Percentiles rank a stretch among this genome's conserved stretches.
These are phyloP conservation scores for Microcyclospora pomicola DNA, from an alignment of 2,329 filamentous ascomycete species.

Conservation along the genomic window DNA sequence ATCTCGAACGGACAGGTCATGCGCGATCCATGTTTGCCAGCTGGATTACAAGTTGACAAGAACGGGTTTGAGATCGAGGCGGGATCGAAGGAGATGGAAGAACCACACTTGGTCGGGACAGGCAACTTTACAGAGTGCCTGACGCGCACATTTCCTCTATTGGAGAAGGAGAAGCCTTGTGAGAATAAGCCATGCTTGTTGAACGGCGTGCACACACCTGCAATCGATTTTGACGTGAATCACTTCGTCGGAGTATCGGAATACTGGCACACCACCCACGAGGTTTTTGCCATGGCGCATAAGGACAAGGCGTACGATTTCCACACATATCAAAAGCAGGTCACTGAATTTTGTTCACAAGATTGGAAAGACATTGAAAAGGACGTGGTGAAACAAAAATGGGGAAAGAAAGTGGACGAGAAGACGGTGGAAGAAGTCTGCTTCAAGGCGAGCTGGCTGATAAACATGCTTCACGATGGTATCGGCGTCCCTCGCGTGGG, in stretches of 20 bases:
- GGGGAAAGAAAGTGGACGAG: constrained; percentile 58
- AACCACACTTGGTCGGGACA: constrained; percentile 58
- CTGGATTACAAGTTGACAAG: constrained; percentile 58
- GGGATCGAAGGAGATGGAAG: constrained; percentile 22
- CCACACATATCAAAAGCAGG: constrained; percentile 71
- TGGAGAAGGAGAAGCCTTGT: constrained; percentile 82
- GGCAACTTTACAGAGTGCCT: constrained; percentile 80
- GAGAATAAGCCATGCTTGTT: constrained; percentile 72
- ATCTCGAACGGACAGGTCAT: constrained; percentile 56
- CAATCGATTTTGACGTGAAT: constrained; percentile 93
- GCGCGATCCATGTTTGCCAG: constrained; percentile 82
- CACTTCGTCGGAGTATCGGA: constrained; percentile 97
- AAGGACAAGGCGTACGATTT: constrained; percentile 78
- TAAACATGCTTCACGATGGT: constrained; percentile 89
- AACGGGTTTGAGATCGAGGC: constrained; percentile 47
- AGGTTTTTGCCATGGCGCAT: constrained; percentile 68
- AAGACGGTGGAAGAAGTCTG: constrained; percentile 75
- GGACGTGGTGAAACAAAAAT: constrained; percentile 51
- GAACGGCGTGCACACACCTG: constrained; percentile 81
- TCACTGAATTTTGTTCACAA: constrained; percentile 70
- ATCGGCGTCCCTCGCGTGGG: constrained; percentile 84
- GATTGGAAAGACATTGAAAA: constrained; percentile 66
- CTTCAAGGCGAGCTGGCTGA: constrained; percentile 96
- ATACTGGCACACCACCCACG: constrained; percentile 97
- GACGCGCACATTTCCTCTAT: constrained; percentile 63